These are phyloP conservation scores for Corinectria fuckeliana DNA, from an alignment of 2,329 filamentous ascomycete species.

Conservation along the genomic window DNA sequence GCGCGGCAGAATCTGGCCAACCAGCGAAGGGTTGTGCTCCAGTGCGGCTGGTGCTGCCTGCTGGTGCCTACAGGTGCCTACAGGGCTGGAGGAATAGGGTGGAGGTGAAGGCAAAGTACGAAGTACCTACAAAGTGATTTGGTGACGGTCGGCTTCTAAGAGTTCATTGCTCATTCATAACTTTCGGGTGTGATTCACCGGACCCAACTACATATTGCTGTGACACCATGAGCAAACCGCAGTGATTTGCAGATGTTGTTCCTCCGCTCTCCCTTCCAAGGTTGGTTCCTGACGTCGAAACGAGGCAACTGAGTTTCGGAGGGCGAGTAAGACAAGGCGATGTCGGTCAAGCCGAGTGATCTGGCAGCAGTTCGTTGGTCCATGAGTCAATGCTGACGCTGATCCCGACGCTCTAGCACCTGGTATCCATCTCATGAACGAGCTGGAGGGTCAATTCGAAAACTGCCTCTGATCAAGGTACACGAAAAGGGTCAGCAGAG, in stretches of 20 bases:
- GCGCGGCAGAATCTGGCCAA: slow-evolving; percentile 30
- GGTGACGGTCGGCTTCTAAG: background rate
- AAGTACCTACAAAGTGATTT: slow-evolving; percentile 8
- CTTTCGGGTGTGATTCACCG: no score
- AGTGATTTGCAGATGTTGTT: background rate
- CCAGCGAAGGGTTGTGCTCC: background rate
- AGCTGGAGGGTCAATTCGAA: background rate
- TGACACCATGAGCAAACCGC: background rate
- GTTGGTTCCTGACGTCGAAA: background rate
- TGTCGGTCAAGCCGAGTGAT: background rate
- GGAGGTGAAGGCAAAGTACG: no score
- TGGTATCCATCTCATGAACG: background rate
- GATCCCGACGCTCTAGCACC: no score
- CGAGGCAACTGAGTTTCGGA: background rate
- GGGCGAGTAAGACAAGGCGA: background rate
- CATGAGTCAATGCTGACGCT: background rate
- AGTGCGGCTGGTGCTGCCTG: slow-evolving; percentile 5
- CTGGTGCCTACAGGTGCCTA: background rate
- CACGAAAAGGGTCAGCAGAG: background rate
- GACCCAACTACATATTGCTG: no score
- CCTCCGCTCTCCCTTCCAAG: background rate
- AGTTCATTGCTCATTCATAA: slow-evolving; percentile 1
- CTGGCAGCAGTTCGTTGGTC: background rate
- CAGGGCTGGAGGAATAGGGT: slow-evolving; percentile 1
- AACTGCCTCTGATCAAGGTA: background rate